A percentile compares a stretch with the other conserved stretches of the same genome.
Conservation (phyloP, 2,329 filamentous ascomycete genomes). For the Cladophialophora yegresii region DNA sequence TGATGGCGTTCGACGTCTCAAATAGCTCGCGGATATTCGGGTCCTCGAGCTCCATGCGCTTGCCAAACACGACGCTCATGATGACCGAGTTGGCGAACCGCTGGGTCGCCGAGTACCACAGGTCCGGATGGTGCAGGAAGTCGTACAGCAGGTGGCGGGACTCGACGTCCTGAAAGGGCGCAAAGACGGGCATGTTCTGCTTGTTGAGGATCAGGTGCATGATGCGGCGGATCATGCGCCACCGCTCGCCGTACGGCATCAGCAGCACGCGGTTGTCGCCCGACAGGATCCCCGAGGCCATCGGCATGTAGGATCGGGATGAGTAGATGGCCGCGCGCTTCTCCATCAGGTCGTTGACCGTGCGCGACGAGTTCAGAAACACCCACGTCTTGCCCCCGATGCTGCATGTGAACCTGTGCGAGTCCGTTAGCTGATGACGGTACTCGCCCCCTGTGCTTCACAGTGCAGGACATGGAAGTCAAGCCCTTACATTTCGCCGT, state of each 20-base stretch:
- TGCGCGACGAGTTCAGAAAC: constrained; percentile 30
- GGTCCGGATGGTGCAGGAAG: constrained; percentile 27
- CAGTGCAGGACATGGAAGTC: no score
- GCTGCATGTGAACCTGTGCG: constrained; percentile 25
- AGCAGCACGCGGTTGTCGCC: constrained; percentile 50
- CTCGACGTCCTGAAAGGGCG: constrained; percentile 33
- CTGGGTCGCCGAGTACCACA: constrained; percentile 47
- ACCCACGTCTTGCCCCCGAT: constrained; percentile 29
- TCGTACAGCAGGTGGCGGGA: constrained; percentile 30
- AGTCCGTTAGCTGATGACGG: not conserved
- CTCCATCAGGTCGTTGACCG: constrained; percentile 43
- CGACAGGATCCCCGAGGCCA: constrained; percentile 38
- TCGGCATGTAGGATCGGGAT: constrained; percentile 39
- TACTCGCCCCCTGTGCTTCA: no score
- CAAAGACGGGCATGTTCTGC: constrained; percentile 29
- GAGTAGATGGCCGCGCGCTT: constrained; percentile 45
- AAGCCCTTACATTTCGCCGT: constrained; percentile 29
- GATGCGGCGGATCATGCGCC: constrained; percentile 33
- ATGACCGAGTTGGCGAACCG: constrained; percentile 47
- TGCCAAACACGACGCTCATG: constrained; percentile 52
- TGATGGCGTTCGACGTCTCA: constrained; percentile 44
- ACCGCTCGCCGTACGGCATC: constrained; percentile 43
- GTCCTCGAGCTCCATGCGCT: constrained; percentile 45
- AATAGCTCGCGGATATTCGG: constrained; percentile 41
- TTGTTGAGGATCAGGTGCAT: constrained; percentile 37